Evolutionary conservation across 805 yeast species (phyloP).

Genomic region (Torulaspora maleeae): DNA sequence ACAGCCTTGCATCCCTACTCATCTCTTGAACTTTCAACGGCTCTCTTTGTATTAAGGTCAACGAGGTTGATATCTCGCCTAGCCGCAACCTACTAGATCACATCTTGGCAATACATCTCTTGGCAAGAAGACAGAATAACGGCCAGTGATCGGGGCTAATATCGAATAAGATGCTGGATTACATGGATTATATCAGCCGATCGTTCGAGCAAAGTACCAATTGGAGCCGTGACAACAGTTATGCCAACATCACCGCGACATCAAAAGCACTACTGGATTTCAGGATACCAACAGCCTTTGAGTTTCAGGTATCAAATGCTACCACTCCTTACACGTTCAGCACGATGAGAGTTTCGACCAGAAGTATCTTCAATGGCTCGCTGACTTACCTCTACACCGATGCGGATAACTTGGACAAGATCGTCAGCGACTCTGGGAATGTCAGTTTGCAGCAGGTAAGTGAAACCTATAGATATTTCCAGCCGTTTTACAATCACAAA

Average conservation of each 20-base stretch:
- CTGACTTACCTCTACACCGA: slow-evolving; percentile 70
- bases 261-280: slow-evolving; percentile 67
- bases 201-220: slow-evolving; percentile 64
- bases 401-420: slow-evolving; percentile 49
- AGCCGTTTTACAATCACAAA: slow-evolving; percentile 38
- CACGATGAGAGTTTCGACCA: slow-evolving; percentile 59
- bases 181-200: slow-evolving; percentile 80
- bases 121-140: not conserved
- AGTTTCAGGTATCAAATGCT: slow-evolving; percentile 63
- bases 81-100: no score
- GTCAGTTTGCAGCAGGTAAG: slow-evolving; percentile 62
- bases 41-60: no score
- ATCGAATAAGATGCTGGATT: slow-evolving; percentile 52
- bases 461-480: slow-evolving; percentile 60
- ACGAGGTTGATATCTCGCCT: no score
- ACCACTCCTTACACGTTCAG: slow-evolving; percentile 67
- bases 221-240: slow-evolving; percentile 78
- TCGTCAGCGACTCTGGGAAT: slow-evolving; percentile 45
- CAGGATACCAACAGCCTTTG: slow-evolving; percentile 60
- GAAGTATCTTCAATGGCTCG: slow-evolving; percentile 71
- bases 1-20: no score
- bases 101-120: no score
- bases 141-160: not conserved
- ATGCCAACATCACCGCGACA: slow-evolving; percentile 69
- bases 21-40: no score